Conservation (phyloP, 2,329 filamentous ascomycete genomes). For the Plectosphaerella sp. region DNA sequence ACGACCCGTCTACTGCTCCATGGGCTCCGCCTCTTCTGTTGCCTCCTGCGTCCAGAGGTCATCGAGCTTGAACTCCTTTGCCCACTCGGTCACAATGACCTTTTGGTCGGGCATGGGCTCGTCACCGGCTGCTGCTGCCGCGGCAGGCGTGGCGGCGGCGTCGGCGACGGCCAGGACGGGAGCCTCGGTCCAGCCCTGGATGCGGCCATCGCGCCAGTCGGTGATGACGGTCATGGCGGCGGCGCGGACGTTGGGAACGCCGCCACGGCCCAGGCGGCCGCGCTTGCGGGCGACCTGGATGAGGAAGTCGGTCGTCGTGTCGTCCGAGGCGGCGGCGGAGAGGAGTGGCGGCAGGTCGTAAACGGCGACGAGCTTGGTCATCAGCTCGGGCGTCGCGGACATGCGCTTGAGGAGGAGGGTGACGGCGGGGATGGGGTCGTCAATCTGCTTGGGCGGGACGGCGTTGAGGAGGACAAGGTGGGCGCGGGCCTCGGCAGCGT, state of each 20-base stretch:
- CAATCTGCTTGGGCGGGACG: conserved; percentile 88
- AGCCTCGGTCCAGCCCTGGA: conserved; percentile 85
- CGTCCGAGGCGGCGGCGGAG: conserved; percentile 62
- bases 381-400: conserved; percentile 65
- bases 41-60: conserved; percentile 76
- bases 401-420: conserved; percentile 78
- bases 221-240: conserved; percentile 91
- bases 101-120: conserved; percentile 63
- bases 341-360: conserved; percentile 83
- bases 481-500: conserved; percentile 69
- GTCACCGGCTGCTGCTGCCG: conserved; percentile 29
- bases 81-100: conserved; percentile 88
- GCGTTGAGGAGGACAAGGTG: conserved; percentile 86
- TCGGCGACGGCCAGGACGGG: conserved; percentile 56
- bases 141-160: conserved; percentile 17
- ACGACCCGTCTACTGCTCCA: conserved; percentile 40
- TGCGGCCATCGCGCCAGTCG: conserved; percentile 94
- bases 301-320: conserved; percentile 84
- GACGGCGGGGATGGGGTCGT: conserved; percentile 86
- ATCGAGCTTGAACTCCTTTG: conserved; percentile 91
- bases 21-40: conserved; percentile 35
- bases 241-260: conserved; percentile 80
- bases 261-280: conserved; percentile 81
- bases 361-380: conserved; percentile 73
- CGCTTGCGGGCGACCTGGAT: conserved; percentile 93